Base-by-base conservation (phyloP, 2,329 filamentous ascomycete species). In the Rutstroemia sp. region DNA sequence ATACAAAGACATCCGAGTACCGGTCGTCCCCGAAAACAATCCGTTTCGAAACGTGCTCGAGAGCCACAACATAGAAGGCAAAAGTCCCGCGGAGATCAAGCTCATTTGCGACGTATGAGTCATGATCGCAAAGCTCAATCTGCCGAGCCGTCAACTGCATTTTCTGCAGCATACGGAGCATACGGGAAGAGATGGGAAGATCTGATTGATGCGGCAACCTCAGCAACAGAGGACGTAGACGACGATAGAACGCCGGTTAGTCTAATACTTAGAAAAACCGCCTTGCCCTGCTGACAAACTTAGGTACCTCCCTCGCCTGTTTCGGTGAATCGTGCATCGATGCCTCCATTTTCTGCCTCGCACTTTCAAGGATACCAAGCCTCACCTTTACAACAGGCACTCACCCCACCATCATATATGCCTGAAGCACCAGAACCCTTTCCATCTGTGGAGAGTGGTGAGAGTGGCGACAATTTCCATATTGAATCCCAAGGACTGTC, bases 161-260 rank as follows among this genome's bases (percentile, higher is more conserved):
- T 67, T 34, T 67, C 66, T 19, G 82, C 79, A 65, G 76, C 80
- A 49, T 83, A 88, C 73, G 44, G 44, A 9, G 44, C 44, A 23
- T 55, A 55, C 18, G 91, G 90, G 62, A 95, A 94, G 74, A 81
- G 92, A 66, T 97, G 92, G 94, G 90, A 96, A 72, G 92, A 97
- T 71, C 79, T 97, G 59, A 95, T 97, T 62, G 92, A 96, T 72
- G 92, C 92, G 52, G 92, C 89, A 54, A 91, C 92, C 34, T 96
- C 90, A 60, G 91, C 92, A 27, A 95, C 90, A 3, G 92, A 95
- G 74, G 92, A 87, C 66, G 81, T 94, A 68, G 90, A 95, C 70
- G 91, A 92, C 69, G 92, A 96, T 72, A 82, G 92, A 70, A 95
- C 90, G 70, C 89, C 89, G 68, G 89, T 95, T 81, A 78, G 85